These are phyloP conservation scores for Teunomyces cretensis DNA, from an alignment of 805 yeast genomes.

Conservation along the genomic window DNA sequence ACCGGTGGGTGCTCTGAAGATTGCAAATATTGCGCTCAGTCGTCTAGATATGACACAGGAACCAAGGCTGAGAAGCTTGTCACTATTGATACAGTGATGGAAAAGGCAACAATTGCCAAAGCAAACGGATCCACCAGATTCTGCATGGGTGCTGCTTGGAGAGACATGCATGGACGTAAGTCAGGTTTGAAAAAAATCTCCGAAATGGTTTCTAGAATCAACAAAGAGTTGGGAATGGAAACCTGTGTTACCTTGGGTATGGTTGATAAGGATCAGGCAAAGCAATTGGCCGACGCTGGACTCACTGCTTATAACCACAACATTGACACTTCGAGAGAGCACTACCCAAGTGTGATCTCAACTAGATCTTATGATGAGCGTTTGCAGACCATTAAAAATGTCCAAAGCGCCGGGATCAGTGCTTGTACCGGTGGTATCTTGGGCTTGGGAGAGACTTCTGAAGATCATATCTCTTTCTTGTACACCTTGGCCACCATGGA, in stretches of 20 bases:
- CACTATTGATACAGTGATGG: constrained; percentile 58
- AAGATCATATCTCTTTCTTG: constrained; percentile 68
- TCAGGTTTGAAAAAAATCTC: constrained; percentile 60
- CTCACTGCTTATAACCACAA: constrained; percentile 81
- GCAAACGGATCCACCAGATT: constrained; percentile 73
- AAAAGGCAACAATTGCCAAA: constrained; percentile 64
- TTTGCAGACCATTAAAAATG: constrained; percentile 61
- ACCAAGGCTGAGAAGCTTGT: constrained; percentile 68
- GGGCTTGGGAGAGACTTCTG: constrained; percentile 73
- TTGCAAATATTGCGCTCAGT: constrained; percentile 80
- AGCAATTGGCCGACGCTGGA: constrained; percentile 61
- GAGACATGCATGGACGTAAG: constrained; percentile 79
- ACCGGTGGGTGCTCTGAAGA: constrained; percentile 83
- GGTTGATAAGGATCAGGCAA: constrained; percentile 66
- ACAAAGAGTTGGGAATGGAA: constrained; percentile 63
- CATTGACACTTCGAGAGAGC: constrained; percentile 76
- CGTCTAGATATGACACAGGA: constrained; percentile 67
- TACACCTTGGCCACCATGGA: constrained; percentile 67
- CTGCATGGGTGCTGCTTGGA: constrained; percentile 88
- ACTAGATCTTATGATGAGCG: constrained; percentile 74
- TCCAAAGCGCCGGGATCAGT: constrained; percentile 59
- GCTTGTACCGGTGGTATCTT: constrained; percentile 81
- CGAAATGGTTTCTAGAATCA: constrained; percentile 63
- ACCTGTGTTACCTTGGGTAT: constrained; percentile 81
- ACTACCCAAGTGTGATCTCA: constrained; percentile 69